Base-by-base conservation (phyloP, 805 yeast genomes). In the Saturnispora mendoncae region DNA sequence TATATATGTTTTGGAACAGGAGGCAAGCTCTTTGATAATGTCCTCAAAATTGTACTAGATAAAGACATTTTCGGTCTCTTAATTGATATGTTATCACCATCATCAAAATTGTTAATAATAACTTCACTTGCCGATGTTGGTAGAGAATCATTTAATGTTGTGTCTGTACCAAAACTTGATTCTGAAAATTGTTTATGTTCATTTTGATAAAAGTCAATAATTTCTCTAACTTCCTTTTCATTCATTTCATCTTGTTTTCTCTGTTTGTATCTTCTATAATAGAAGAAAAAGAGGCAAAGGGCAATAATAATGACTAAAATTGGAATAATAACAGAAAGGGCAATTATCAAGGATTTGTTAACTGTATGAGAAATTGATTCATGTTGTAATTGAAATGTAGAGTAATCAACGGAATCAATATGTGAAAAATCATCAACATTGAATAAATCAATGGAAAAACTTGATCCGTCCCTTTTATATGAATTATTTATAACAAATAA, bases 241-340 rank as follows among this genome's bases (percentile, higher is more conserved):
- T 59, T 54, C 40, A 51, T 53, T 32, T 46, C 46, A 19, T 58
- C 58, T 27, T 48, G 57, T 44, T 53, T 53, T 33, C 42, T 54
- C 29, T 46, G 46, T 42, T 50, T 44, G 46, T 58, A 52, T 39
- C 50, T 52, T 38, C 46, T 60, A 45, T 57, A 58, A 13, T 64
- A n/a, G 29, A 54, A 42, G 1, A 60, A 18, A 0, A 56, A 52
- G 8, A 57, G 54, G 9, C 64, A 61, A 0, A 56, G 60, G 3
- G 60, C 45, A 1, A 66, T 57, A 8, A 61, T 55, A 3, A 69
- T 45, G 4, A 61, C 60, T 12, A 69, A 56, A 1, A 70, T 39
- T 4, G 76, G 74, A 4, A 71, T 55, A 9, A 69, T 51, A 1
- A 71, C 66, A 0, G 75, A 67, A n/a, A 72, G 50, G 1, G 69